These are phyloP conservation scores for Platanus orientalis DNA, from an alignment of 164 flowering plant species.

Conservation along the genomic window DNA sequence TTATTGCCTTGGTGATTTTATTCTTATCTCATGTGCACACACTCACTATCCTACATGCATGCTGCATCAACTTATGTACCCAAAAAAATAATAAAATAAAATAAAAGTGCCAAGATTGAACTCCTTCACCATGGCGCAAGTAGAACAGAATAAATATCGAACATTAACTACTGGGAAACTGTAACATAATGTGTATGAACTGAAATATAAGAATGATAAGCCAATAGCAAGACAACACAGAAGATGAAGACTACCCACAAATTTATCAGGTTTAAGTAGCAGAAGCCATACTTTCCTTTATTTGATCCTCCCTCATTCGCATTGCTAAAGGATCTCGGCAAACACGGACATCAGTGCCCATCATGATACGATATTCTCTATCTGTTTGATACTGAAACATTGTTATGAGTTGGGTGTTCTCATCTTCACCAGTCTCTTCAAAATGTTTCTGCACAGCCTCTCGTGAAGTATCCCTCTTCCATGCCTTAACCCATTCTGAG, in stretches of 20 bases:
- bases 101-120: no score
- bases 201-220: neutral
- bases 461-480: conserved; percentile 88
- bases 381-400: conserved; percentile 89
- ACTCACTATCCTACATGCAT: no score
- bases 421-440: conserved; percentile 99
- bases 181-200: neutral
- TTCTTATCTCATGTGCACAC: no score
- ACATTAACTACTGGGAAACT: no score
- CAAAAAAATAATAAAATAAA: no score
- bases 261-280: conserved; percentile 5
- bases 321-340: conserved; percentile 91
- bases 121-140: no score
- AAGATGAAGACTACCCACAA: neutral
- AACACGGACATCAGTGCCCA: conserved; percentile 89
- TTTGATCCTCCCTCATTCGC: conserved; percentile 92
- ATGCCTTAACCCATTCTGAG: conserved; percentile 96
- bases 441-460: conserved; percentile 91
- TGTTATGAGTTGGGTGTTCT: conserved; percentile 69
- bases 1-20: no score
- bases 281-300: conserved; percentile 67
- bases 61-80: no score
- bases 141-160: no score
- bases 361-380: conserved; percentile 84
- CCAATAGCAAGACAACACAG: no score